Conservation (phyloP, 805 yeast species). For the Candida maltosa region DNA sequence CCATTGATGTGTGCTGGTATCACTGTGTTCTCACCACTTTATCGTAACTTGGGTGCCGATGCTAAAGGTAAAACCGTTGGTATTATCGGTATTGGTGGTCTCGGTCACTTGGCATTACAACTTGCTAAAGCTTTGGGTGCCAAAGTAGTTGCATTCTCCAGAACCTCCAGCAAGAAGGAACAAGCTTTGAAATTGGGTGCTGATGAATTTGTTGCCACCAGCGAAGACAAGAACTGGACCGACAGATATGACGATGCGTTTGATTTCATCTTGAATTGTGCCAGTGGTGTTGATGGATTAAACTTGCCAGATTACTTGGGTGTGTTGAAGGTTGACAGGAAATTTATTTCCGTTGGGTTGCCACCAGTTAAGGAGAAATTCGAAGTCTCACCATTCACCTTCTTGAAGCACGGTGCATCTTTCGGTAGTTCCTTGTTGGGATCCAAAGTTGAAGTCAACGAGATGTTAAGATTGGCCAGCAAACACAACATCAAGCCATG, state of each 20-base stretch:
- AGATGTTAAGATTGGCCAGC: constrained; percentile 64
- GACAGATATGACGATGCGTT: constrained; percentile 25
- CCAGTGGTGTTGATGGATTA: constrained; percentile 27
- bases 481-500: constrained; percentile 57
- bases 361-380: constrained; percentile 47
- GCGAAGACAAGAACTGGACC: constrained; percentile 43
- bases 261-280: constrained; percentile 50
- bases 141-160: constrained; percentile 48
- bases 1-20: constrained; percentile 58
- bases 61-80: constrained; percentile 45
- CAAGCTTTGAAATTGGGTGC: constrained; percentile 31
- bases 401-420: constrained; percentile 47
- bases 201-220: constrained; percentile 44
- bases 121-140: constrained; percentile 63
- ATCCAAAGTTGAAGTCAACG: constrained; percentile 60
- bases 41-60: constrained; percentile 33
- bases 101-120: constrained; percentile 61
- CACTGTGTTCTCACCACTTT: constrained; percentile 51
- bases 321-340: constrained; percentile 55
- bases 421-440: constrained; percentile 62
- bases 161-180: constrained; percentile 26
- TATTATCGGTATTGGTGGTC: constrained; percentile 63
- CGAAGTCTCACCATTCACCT: constrained; percentile 48
- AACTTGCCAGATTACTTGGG: constrained; percentile 27
- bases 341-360: constrained; percentile 64